A percentile compares a stretch with the other conserved stretches of the same genome.
These are phyloP conservation scores for Brassica hybrid DNA, from an alignment of 441 rosid genomes.

Conservation along the genomic window DNA sequence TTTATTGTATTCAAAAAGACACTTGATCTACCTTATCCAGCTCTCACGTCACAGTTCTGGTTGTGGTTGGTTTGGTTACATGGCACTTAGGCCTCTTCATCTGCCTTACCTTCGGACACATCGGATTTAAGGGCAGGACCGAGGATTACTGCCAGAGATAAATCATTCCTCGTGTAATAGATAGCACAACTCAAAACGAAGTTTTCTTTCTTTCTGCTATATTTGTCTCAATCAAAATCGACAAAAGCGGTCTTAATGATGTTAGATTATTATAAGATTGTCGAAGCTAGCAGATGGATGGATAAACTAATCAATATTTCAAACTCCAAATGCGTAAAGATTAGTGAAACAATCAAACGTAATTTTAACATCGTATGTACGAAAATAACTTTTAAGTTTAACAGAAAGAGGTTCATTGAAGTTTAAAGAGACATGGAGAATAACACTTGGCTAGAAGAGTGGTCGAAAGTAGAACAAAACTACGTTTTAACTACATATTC, in stretches of 20 bases:
- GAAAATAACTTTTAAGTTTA: slow-evolving; percentile 17
- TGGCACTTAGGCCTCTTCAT: slow-evolving; percentile 90
- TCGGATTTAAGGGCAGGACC: slow-evolving; percentile 91
- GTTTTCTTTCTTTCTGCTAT: slow-evolving; percentile 32
- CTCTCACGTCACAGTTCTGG: slow-evolving; percentile 82
- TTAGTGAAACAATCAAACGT: neutral
- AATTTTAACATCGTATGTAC: neutral
- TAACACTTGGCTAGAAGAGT: slow-evolving; percentile 21
- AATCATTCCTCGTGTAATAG: neutral
- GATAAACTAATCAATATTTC: slow-evolving; percentile 23
- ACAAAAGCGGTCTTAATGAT: neutral
- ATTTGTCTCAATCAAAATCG: slow-evolving; percentile 19
- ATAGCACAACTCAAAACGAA: neutral
- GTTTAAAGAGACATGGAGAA: neutral
- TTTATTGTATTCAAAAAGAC: neutral
- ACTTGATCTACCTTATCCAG: slow-evolving; percentile 35
- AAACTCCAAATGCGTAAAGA: slow-evolving; percentile 17
- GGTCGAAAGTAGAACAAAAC: slow-evolving; percentile 32
- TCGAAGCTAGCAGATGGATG: neutral
- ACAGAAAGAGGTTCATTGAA: neutral
- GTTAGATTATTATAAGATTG: neutral
- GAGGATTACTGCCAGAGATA: slow-evolving; percentile 65
- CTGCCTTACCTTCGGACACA: slow-evolving; percentile 90
- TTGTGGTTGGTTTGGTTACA: slow-evolving; percentile 73
- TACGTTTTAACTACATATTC: slow-evolving; percentile 38